phyloP scores from a whole-genome alignment of 2,329 filamentous ascomycete species.

The Neopestalotiopsis sp. region DNA sequence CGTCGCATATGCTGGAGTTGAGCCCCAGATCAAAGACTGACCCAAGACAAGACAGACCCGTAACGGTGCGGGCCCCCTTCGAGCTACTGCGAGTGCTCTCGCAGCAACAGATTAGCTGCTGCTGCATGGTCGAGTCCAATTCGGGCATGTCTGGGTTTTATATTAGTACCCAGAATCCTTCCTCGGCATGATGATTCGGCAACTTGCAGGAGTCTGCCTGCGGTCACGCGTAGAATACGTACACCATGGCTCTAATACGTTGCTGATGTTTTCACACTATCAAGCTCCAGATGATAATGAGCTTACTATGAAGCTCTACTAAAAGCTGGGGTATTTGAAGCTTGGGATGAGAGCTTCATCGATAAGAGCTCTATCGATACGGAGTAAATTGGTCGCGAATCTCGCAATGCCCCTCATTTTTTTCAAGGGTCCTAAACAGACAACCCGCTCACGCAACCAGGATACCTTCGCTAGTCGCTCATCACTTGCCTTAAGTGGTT shows the following conservation, averaged over 20 bases:
- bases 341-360: slow-evolving; percentile 3
- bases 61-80: background rate
- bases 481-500: slow-evolving; percentile 2
- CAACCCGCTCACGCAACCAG: slow-evolving; percentile 18
- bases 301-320: background rate
- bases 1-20: background rate
- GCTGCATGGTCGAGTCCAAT: background rate
- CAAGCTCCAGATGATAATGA: background rate
- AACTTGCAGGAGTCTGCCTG: background rate
- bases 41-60: background rate
- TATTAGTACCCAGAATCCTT: background rate
- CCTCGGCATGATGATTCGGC: background rate
- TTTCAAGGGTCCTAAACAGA: slow-evolving; percentile 24
- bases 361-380: slow-evolving; percentile 21
- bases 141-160: background rate
- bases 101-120: background rate
- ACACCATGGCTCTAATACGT: background rate
- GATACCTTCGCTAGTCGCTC: background rate
- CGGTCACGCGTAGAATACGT: background rate
- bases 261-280: background rate
- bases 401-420: slow-evolving; percentile 22
- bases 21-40: background rate
- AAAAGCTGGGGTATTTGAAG: background rate
- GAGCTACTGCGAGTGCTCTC: slow-evolving; percentile 13
- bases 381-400: slow-evolving; percentile 24